These are phyloP conservation scores for Yamadazyma jaroonii DNA, from an alignment of 1,139 yeast genomes.

Conservation along the genomic window DNA sequence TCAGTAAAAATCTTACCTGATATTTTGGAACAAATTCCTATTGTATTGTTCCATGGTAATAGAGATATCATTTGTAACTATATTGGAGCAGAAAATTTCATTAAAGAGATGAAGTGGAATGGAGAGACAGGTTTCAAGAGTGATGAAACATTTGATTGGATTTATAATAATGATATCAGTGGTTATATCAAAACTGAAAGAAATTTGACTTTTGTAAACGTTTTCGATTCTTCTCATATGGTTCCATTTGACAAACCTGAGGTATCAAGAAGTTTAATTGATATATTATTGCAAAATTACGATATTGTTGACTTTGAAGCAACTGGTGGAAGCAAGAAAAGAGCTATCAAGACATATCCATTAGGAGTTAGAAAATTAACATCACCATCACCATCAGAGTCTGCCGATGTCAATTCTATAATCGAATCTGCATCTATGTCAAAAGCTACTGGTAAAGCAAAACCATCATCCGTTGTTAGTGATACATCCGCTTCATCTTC, in stretches of 20 bases:
- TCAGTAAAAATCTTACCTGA: conserved; percentile 65
- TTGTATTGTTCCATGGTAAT: conserved; percentile 82
- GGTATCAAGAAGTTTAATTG: conserved; percentile 67
- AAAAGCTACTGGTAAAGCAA: too few relatives aligned
- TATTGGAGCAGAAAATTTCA: conserved; percentile 67
- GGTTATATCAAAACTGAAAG: conserved; percentile 59
- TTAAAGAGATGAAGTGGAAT: conserved; percentile 65
- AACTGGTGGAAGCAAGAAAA: conserved; percentile 17
- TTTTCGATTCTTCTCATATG: conserved; percentile 87
- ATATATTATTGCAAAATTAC: conserved; percentile 39
- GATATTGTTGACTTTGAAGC: conserved; percentile 17
- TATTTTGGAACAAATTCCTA: conserved; percentile 56
- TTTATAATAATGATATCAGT: conserved; percentile 41
- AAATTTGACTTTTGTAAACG: conserved; percentile 73
- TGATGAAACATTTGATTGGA: conserved; percentile 46
- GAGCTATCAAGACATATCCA: conserved; percentile 28
- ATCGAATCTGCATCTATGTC: not conserved
- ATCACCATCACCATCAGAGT: not conserved
- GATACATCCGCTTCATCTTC: conserved; percentile 14
- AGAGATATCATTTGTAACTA: conserved; percentile 87
- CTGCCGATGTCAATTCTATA: not conserved
- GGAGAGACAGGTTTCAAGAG: conserved; percentile 58
- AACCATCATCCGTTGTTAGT: too few relatives aligned
- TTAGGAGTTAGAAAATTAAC: conserved; percentile 20
- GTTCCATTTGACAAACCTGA: conserved; percentile 84